These are phyloP conservation scores for Xylariaceae sp. DNA, from an alignment of 2,329 filamentous ascomycete genomes.

Conservation along the genomic window DNA sequence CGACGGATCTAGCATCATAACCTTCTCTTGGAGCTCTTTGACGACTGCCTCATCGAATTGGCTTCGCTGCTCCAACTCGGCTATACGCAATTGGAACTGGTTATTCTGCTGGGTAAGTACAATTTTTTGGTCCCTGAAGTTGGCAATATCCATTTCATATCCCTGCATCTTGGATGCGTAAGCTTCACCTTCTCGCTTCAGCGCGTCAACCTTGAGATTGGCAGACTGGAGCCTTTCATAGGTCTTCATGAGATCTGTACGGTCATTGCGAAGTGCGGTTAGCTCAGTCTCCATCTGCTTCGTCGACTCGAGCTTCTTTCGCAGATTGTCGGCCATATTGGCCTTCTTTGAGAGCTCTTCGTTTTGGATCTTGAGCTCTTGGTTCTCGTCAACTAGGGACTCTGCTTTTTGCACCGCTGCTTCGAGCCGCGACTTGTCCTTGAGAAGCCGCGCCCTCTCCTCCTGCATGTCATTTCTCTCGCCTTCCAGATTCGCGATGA, in stretches of 20 bases:
- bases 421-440: slow-evolving; percentile 31
- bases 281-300: slow-evolving; percentile 53
- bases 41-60: slow-evolving; percentile 47
- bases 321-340: slow-evolving; percentile 58
- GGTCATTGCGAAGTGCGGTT: slow-evolving; percentile 50
- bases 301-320: slow-evolving; percentile 57
- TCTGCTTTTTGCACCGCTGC: slow-evolving; percentile 48
- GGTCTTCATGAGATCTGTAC: slow-evolving; percentile 46
- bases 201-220: slow-evolving; percentile 29
- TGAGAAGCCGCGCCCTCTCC: slow-evolving; percentile 36
- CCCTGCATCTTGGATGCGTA: slow-evolving; percentile 30
- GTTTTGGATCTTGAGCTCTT: slow-evolving; percentile 55
- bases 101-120: slow-evolving; percentile 40
- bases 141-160: slow-evolving; percentile 33
- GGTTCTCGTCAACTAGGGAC: slow-evolving; percentile 54
- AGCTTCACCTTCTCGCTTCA: slow-evolving; percentile 29
- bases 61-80: slow-evolving; percentile 26
- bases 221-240: slow-evolving; percentile 30
- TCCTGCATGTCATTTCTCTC: slow-evolving; percentile 52
- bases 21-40: slow-evolving; percentile 56
- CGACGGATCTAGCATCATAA: slow-evolving; percentile 33
- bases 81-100: slow-evolving; percentile 34
- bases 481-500: slow-evolving; percentile 67
- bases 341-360: slow-evolving; percentile 58
- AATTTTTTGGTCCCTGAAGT: slow-evolving; percentile 40